Conservation (phyloP, 169 alveolate genomes). For the Cryptosporidium tyzzeri region DNA sequence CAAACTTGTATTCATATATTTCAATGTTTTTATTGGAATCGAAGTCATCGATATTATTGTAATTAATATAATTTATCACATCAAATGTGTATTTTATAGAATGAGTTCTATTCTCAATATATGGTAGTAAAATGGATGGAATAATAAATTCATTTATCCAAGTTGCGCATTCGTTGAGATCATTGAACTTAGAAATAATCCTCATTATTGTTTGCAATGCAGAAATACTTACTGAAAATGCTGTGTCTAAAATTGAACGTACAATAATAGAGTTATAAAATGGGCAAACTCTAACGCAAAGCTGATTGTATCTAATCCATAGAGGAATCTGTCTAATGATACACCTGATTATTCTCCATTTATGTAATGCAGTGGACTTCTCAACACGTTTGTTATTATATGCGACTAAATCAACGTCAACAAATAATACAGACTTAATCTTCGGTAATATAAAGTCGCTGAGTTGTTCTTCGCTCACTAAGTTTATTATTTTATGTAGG, state of each 20-base stretch:
- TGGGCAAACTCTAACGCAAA: slow-evolving; percentile 2
- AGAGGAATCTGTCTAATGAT: slow-evolving; percentile 68
- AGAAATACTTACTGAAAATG: slow-evolving; percentile 47
- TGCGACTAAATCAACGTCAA: slow-evolving; percentile 1
- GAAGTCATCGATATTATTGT: background rate
- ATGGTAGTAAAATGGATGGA: slow-evolving; percentile 37
- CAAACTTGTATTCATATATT: slow-evolving; percentile 23
- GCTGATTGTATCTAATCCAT: slow-evolving; percentile 27
- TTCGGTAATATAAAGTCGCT: slow-evolving; percentile 23
- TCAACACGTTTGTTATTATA: slow-evolving; percentile 21
- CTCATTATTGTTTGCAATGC: slow-evolving; percentile 61
- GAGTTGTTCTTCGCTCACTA: slow-evolving; percentile 26
- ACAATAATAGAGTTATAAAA: slow-evolving; percentile 52
- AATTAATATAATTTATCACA: background rate
- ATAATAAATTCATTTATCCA: slow-evolving; percentile 53
- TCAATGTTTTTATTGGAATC: background rate
- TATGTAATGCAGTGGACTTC: slow-evolving; percentile 12
- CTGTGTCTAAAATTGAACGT: slow-evolving; percentile 47
- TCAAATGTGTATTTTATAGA: slow-evolving; percentile 50
- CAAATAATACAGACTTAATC: slow-evolving; percentile 32
- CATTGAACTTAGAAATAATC: slow-evolving; percentile 20
- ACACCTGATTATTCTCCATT: slow-evolving; percentile 59
- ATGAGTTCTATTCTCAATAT: slow-evolving; percentile 16
- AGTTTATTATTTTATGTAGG: slow-evolving; percentile 11
- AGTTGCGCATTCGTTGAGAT: slow-evolving; percentile 17